Base-by-base conservation (phyloP, 306 rosid species). In the Prunus dulcis region DNA sequence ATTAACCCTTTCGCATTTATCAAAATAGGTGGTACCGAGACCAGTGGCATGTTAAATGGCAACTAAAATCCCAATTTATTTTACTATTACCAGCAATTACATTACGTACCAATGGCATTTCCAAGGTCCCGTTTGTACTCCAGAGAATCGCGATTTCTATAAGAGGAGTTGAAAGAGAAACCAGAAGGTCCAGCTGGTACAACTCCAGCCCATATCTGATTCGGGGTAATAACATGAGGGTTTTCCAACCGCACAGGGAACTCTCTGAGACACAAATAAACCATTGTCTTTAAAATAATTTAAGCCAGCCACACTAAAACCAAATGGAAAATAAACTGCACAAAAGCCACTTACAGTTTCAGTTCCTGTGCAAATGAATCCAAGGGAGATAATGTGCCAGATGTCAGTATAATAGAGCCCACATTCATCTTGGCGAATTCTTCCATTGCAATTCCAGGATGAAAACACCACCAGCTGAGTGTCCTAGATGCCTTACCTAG, bases 391-490 rank as follows among this genome's bases (percentile, higher is more conserved):
- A 90, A 87, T 66, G 97, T 94, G 80, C 98, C 98, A 61, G 97
- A 94, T 77, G 98, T 94, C 86, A 94, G 81, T 81, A 94, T 94
- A 82, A 94, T 63, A 74, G 98, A 94, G 76, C 96, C 89, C 58
- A 94, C 97, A 25, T 86, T 87, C 82, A 53, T 2, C 86, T 47
- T 86, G 79, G 77, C 76, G 82, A 94, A 90, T 72, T 45, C 89
- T 85, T 94, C 93, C 98, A 94, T 80, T 63, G 98, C 96, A 82
- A 92, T 81, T 87, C 98, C 98, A 41, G 98, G 98, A 78, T 94
- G 91, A 83, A 94, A 94, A 84, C 98, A 94, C 98, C 98, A 94
- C 98, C 98, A 91, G 85, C 98, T 86, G 78, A 94, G 93, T 65
- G 91, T 90, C 81, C 97, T 90, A 18, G 97, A 87, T 75, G 86